Percentiles rank a stretch among this genome's conserved stretches.
phyloP scores from a whole-genome alignment of 768 basidiomycete genomes.

The Royoungia palumana region DNA sequence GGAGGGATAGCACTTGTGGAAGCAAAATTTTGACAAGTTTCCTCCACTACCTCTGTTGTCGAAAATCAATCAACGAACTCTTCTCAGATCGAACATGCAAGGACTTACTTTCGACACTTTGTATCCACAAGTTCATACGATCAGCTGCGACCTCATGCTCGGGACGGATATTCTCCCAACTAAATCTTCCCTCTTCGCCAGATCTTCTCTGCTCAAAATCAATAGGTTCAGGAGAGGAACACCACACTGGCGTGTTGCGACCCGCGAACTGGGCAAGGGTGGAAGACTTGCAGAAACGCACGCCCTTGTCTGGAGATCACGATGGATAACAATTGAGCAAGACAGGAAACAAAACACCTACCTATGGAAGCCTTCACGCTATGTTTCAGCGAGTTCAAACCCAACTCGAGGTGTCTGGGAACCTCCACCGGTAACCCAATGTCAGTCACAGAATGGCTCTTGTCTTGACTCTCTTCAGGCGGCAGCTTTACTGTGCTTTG shows the following conservation, averaged over 20 bases:
- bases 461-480: slow-evolving; percentile 6
- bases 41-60: slow-evolving; percentile 70
- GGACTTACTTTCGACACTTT: slow-evolving; percentile 75
- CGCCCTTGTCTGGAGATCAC: slow-evolving; percentile 54
- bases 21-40: slow-evolving; percentile 72
- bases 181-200: slow-evolving; percentile 31
- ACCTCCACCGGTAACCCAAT: slow-evolving; percentile 26
- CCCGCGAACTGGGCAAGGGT: slow-evolving; percentile 41
- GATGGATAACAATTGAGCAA: neutral
- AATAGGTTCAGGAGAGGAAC: slow-evolving; percentile 28
- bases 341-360: slow-evolving; percentile 29
- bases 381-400: slow-evolving; percentile 56
- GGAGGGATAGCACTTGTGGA: slow-evolving; percentile 46
- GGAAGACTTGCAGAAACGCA: slow-evolving; percentile 66
- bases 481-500: slow-evolving; percentile 8
- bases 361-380: slow-evolving; percentile 74
- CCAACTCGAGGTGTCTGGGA: slow-evolving; percentile 34
- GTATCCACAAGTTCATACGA: slow-evolving; percentile 79
- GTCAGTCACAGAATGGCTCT: slow-evolving; percentile 16
- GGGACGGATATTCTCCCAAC: slow-evolving; percentile 34
- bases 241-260: slow-evolving; percentile 30
- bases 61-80: neutral
- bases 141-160: slow-evolving; percentile 41
- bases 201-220: slow-evolving; percentile 34
- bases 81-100: neutral